These are phyloP conservation scores for Fragaria iinumae DNA, from an alignment of 306 rosid genomes.

Conservation along the genomic window DNA sequence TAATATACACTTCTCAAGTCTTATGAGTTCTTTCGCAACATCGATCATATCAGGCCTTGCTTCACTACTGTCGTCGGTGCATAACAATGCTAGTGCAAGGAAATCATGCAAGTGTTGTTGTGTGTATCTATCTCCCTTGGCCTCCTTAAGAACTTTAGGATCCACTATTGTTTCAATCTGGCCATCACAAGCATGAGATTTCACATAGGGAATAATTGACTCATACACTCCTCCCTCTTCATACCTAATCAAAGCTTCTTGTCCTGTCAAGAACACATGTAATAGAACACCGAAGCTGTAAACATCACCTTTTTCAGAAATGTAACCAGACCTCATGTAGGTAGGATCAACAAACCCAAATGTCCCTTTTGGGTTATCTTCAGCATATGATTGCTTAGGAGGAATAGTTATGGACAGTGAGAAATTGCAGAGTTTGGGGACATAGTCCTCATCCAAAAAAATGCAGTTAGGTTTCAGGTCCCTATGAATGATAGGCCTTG, in stretches of 20 bases:
- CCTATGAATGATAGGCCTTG: constrained; percentile 1
- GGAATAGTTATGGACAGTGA: neutral
- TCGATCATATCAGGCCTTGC: neutral
- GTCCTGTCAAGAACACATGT: neutral
- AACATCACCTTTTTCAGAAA: neutral
- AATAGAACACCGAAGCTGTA: neutral
- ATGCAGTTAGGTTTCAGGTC: neutral
- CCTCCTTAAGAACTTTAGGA: neutral
- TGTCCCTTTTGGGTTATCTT: constrained; percentile 2
- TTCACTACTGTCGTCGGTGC: neutral
- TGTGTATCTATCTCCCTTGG: neutral
- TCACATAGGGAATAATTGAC: neutral
- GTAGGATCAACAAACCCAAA: constrained; percentile 4
- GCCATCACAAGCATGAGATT: neutral
- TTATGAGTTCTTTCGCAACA: neutral
- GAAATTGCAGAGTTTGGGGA: neutral
- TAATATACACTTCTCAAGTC: neutral
- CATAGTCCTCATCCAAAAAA: neutral
- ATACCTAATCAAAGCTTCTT: neutral
- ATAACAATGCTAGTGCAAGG: neutral
- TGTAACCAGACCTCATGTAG: constrained; percentile 2
- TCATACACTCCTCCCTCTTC: neutral
- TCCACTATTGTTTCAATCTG: neutral
- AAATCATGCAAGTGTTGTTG: neutral
- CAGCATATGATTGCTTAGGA: constrained; percentile 2